Percentiles rank a stretch among this genome's conserved stretches.
These are phyloP conservation scores for Dioscorea cayenensis DNA, from an alignment of 116 monocot species.

Conservation along the genomic window DNA sequence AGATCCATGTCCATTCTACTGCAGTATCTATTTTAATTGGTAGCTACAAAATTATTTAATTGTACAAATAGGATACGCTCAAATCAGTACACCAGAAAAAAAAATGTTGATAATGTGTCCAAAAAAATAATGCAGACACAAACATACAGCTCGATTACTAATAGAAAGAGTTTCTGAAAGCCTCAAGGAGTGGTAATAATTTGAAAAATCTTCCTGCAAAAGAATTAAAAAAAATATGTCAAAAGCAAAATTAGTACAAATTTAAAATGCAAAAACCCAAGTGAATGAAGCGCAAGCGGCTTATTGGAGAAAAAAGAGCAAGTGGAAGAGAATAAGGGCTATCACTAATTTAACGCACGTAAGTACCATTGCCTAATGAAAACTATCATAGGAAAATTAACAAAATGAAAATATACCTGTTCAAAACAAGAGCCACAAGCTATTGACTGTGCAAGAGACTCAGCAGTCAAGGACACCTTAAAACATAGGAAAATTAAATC, in stretches of 20 bases:
- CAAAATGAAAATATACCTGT: too few species aligned
- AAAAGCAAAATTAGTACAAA: not conserved
- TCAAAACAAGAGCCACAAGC: too few species aligned
- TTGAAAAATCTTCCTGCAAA: conserved; percentile 28
- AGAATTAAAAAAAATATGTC: not conserved
- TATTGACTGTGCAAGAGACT: too few species aligned
- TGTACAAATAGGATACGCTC: not conserved
- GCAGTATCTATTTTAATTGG: not conserved
- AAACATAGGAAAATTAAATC: too few species aligned
- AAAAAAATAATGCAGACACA: not conserved
- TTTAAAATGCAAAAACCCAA: not conserved
- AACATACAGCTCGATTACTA: conserved; percentile 40
- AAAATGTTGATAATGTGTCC: not conserved
- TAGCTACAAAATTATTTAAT: not conserved
- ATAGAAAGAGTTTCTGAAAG: conserved; percentile 26
- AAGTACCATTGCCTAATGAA: too few species aligned
- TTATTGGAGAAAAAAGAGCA: too few species aligned
- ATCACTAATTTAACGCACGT: too few species aligned
- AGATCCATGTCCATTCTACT: not conserved
- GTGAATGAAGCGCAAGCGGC: too few species aligned
- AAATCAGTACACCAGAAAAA: not conserved
- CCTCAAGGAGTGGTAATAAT: conserved; percentile 29
- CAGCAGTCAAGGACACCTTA: too few species aligned
- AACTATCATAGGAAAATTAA: too few species aligned
- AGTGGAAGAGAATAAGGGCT: too few species aligned